Conservation (phyloP, 306 rosid genomes). For the Carpinus fangiana region DNA sequence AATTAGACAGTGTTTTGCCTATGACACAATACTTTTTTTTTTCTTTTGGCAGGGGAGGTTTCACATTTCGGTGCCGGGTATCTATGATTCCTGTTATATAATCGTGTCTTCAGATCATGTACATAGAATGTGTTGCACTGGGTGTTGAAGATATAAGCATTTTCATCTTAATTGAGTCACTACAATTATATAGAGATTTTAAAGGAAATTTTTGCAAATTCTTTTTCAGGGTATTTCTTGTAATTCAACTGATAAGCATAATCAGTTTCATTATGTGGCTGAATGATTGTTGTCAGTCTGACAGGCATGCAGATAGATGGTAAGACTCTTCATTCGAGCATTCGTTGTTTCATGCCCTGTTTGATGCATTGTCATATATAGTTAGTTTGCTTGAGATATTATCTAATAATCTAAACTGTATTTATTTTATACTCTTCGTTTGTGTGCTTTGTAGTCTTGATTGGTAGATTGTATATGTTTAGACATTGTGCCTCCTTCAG, state of each 20-base stretch:
- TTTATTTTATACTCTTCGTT: background rate
- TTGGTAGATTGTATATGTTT: background rate
- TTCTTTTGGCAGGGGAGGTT: conserved; percentile 53
- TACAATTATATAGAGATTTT: conserved; percentile 13
- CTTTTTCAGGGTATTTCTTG: conserved; percentile 88
- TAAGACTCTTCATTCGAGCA: conserved; percentile 36
- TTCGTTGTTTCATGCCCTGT: conserved; percentile 12
- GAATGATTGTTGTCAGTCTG: conserved; percentile 60
- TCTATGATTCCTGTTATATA: conserved; percentile 18
- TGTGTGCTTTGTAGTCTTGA: background rate
- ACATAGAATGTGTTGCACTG: background rate
- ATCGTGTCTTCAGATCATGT: conserved; percentile 11
- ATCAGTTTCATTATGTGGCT: conserved; percentile 90
- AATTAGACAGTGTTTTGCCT: conserved; percentile 4
- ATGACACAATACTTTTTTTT: conserved; percentile 19
- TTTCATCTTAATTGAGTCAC: background rate
- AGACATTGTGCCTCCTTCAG: background rate
- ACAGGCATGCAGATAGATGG: conserved; percentile 80
- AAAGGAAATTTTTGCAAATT: conserved; percentile 11
- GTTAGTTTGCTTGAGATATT: conserved; percentile 20
- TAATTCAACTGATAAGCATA: conserved; percentile 87
- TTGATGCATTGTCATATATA: background rate
- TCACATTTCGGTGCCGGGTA: conserved; percentile 99
- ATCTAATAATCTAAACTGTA: background rate
- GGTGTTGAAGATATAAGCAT: background rate